Evolutionary conservation across 192 early-diverging fungal genomes (phyloP), one percentile per base, ranked within the genome.

Genomic region (Dissophora ornata): DNA sequence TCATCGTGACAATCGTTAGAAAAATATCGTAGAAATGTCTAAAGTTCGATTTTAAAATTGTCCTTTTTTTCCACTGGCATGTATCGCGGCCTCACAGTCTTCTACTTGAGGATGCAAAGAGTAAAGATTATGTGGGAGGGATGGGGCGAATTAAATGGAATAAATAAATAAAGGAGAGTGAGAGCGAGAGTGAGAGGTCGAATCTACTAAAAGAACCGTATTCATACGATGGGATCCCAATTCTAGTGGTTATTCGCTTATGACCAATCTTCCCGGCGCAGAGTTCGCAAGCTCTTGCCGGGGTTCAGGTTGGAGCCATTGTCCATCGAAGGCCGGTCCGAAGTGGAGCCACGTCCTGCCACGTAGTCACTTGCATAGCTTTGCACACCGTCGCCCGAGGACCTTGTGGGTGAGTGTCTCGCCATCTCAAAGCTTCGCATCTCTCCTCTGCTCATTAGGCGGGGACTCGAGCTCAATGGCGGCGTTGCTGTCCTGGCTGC

Each of bases 381-480:
- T 26, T 75, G 71, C 15, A 41, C 58, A 21, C 73, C 73, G 0
- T 77, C 73, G 4, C 50, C 52, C 0, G 73, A 77, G 4, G 73
- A 45, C 10, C 73, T 51, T 0, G 64, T 22, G 26, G 63, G 73
- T 2, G 73, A 62, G 24, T 67, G 62, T 48, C 73, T 49, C 9
- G 65, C 32, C 57, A 57, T 28, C 22, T 77, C 73, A 62, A 77
- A 77, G 42, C 73, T 77, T 38, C 65, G 12, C 73, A 77, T 77
- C 0, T 67, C 64, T 13, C 38, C 34, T 5, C 63, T 44, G 10
- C 40, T 67, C 25, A 34, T 30, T 38, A 47, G 18, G 9, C 71
- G 57, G 16, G 71, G 71, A 40, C 71, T 75, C 5, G 60, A 49
- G 12, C 7, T 60, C 36, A 28, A 22, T 13, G 58, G 13, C 2